A percentile compares a stretch with the other conserved stretches of the same genome.
Conservation (phyloP, 345 rosid genomes). For the Balakata baccata region DNA sequence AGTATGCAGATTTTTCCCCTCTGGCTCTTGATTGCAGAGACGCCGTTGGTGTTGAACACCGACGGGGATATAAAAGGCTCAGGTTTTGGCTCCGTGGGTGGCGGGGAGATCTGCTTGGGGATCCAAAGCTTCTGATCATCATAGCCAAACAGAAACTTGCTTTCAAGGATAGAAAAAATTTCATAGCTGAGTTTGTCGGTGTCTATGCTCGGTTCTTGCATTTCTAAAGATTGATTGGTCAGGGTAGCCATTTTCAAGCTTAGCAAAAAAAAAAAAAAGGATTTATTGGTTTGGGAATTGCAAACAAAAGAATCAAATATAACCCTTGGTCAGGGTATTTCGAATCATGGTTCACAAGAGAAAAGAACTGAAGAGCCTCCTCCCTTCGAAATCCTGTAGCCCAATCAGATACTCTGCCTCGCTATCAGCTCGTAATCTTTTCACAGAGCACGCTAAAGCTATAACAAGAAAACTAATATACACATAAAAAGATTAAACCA, state of each 20-base stretch:
- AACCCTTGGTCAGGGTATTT: too few species aligned
- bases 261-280: not conserved
- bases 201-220: conserved; percentile 95
- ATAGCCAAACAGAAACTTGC: conserved; percentile 85
- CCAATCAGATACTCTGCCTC: conserved; percentile 1
- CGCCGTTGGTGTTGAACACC: conserved; percentile 9
- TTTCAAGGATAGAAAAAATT: conserved; percentile 89
- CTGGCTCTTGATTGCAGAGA: conserved; percentile 68
- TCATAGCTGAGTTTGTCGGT: conserved; percentile 96
- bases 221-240: conserved; percentile 40
- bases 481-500: conserved; percentile 26
- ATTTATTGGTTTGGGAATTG: not conserved
- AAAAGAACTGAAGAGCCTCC: not conserved
- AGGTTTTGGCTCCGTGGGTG: conserved; percentile 30
- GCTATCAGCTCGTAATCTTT: too few species aligned
- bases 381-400: not conserved
- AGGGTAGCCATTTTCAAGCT: conserved; percentile 30
- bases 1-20: conserved; percentile 89
- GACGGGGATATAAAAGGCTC: conserved; percentile 14
- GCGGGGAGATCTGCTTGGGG: conserved; percentile 48
- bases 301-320: too few species aligned
- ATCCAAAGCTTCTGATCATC: conserved; percentile 77
- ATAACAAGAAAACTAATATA: not conserved
- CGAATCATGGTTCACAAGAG: conserved; percentile 19
- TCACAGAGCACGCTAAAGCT: conserved; percentile 23